Evolutionary conservation across 805 yeast genomes (phyloP), one percentile per base, ranked within the genome.

Genomic region (Wickerhamia fluorescens): DNA sequence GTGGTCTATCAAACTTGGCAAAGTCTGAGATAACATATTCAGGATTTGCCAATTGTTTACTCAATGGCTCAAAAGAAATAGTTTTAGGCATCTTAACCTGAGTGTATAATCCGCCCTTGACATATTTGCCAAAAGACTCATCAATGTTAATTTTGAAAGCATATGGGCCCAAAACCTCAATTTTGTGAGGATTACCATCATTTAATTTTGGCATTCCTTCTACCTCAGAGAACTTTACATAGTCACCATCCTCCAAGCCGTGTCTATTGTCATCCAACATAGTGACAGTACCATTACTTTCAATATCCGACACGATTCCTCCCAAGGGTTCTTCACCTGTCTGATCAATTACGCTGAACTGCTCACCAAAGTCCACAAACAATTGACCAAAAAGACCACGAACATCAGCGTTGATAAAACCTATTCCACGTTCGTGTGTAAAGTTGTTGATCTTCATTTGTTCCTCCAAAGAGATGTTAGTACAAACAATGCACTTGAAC

Each of bases 1-100:
- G 72, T 10, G 96, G 92, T 48, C 95, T 78, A 47, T 86, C 96
- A 44, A 89, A 81, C 57, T 92, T 92, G 35, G 96, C 96, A 54
- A 75, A 92, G 54, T 92, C 99, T 10, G 96, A 77, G 37, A 71
- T 68, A 22, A 83, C 51, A 46, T 62, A 81, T 48, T 85, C 96
- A 4, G 99, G 99, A 9, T 64, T 56, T n/a, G 58, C 51, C 38
- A 92, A 58, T 49, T 85, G 94, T 23, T 71, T 64, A 25, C 57
- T 45, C 36, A 89, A 66, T 6, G 81, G 58, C 51, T 81, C 70
- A 56, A 83, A 92, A 5, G 68, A 52, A 14, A 80, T 41, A 16
- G 62, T 66, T 28, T 54, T 56, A 16, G 98, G 97, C 47, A 82
- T 75, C 61, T 88, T 88, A 27, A 89, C 95, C 61, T 92, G 94